phyloP scores from a whole-genome alignment of 768 basidiomycete genomes.

The Royoungia palumana region DNA sequence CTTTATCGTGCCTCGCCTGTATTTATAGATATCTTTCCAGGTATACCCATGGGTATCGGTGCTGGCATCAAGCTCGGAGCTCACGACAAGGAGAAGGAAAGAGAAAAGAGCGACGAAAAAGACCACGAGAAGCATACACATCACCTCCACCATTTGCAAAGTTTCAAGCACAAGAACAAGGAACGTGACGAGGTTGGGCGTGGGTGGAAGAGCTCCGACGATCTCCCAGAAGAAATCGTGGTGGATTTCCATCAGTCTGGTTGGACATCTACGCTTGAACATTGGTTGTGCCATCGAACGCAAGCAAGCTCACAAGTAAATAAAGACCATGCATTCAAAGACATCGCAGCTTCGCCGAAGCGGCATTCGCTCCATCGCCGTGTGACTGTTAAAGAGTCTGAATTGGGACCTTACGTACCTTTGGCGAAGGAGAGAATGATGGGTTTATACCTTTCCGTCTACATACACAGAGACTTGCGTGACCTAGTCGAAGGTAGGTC shows the following conservation, averaged over 20 bases:
- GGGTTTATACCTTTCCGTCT: constrained; percentile 80
- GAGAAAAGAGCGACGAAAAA: constrained; percentile 29
- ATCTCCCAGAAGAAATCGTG: constrained; percentile 32
- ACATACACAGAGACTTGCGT: constrained; percentile 68
- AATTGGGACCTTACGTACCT: constrained; percentile 77
- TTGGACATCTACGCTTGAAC: constrained; percentile 76
- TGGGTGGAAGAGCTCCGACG: constrained; percentile 36
- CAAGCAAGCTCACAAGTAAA: constrained; percentile 23
- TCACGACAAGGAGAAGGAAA: constrained; percentile 42
- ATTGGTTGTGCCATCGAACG: constrained; percentile 56
- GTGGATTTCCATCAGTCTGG: constrained; percentile 40
- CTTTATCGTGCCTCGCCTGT: not conserved
- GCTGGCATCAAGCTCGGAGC: constrained; percentile 73
- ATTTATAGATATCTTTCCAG: constrained; percentile 33
- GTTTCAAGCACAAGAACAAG: constrained; percentile 36
- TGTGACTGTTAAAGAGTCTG: constrained; percentile 39
- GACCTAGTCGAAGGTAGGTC: constrained; percentile 57
- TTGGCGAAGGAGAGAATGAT: constrained; percentile 88
- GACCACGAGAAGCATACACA: constrained; percentile 31
- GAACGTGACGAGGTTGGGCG: constrained; percentile 34
- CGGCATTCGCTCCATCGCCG: constrained; percentile 43
- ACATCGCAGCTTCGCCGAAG: constrained; percentile 41
- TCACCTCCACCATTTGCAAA: constrained; percentile 25
- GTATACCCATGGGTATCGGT: constrained; percentile 74
- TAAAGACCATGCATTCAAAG: constrained; percentile 20